These are phyloP conservation scores for Thecaphora thlaspeos DNA, from an alignment of 1,284 basidiomycete species.

Conservation along the genomic window DNA sequence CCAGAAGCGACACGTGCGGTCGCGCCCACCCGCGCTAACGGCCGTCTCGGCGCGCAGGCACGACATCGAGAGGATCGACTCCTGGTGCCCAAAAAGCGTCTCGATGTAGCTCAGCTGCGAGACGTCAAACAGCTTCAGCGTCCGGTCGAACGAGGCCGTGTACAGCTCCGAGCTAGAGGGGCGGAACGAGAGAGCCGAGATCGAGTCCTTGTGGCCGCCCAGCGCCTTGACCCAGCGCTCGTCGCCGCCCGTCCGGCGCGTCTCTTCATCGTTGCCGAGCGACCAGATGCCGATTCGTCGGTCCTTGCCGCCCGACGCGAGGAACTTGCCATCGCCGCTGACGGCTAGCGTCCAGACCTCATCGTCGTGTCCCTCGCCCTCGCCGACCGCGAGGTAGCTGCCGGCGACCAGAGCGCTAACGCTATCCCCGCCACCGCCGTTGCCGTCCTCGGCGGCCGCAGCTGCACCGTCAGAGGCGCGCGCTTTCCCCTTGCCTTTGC, in stretches of 20 bases:
- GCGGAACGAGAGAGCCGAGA: conserved; percentile 75
- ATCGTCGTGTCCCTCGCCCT: conserved; percentile 73
- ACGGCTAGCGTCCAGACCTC: conserved; percentile 80
- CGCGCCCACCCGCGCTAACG: conserved; percentile 82
- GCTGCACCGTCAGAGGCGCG: conserved; percentile 6
- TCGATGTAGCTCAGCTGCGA: conserved; percentile 87
- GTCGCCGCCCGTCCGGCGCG: background rate
- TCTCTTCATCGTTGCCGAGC: background rate
- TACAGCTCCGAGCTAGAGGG: conserved; percentile 72
- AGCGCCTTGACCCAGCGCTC: conserved; percentile 72
- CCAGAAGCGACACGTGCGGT: conserved; percentile 92
- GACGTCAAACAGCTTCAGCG: conserved; percentile 85
- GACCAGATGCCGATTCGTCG: conserved; percentile 59
- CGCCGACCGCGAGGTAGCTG: conserved; percentile 46
- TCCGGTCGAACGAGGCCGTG: conserved; percentile 83
- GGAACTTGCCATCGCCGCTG: conserved; percentile 77
- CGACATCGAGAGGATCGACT: conserved; percentile 75
- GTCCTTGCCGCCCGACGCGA: conserved; percentile 85
- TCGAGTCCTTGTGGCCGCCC: conserved; percentile 50
- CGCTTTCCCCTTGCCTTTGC: conserved; percentile 2
- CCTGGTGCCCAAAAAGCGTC: conserved; percentile 96
- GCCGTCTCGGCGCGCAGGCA: conserved; percentile 79
- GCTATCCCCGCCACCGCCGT: too few species aligned
- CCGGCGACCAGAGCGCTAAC: background rate
- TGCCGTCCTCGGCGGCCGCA: background rate